These are phyloP conservation scores for Onygenales sp. DNA, from an alignment of 2,329 filamentous ascomycete species.

Conservation along the genomic window DNA sequence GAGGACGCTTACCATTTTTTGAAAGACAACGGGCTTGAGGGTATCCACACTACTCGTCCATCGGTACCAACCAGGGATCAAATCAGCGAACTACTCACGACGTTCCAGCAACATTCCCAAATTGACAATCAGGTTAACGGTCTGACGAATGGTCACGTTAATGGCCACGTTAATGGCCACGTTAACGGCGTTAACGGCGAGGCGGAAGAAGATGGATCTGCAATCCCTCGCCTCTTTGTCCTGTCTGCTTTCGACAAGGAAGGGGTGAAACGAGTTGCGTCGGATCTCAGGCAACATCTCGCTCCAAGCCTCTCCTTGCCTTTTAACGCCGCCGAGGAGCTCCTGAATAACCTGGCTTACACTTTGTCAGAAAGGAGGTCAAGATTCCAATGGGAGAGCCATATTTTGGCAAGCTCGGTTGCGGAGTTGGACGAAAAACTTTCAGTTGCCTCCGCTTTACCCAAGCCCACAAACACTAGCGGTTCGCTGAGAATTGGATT, in stretches of 20 bases:
- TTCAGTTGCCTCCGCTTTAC: background rate
- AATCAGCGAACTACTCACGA: background rate
- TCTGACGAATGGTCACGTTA: background rate
- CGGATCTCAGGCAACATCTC: slow-evolving; percentile 2
- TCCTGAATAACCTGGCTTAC: slow-evolving; percentile 6
- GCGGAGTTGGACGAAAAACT: slow-evolving; percentile 3
- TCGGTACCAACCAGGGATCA: background rate
- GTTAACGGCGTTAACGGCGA: background rate
- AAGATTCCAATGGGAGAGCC: slow-evolving; percentile 1
- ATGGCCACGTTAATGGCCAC: background rate
- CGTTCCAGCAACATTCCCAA: background rate
- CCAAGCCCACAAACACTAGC: slow-evolving; percentile 1
- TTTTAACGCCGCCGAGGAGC: background rate
- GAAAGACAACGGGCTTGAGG: background rate
- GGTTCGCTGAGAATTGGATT: slow-evolving; percentile 12
- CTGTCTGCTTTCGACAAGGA: slow-evolving; percentile 11
- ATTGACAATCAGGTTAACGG: background rate
- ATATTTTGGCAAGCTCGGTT: background rate
- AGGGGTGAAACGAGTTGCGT: slow-evolving; percentile 29
- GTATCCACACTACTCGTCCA: slow-evolving; percentile 6
- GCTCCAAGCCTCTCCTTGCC: background rate
- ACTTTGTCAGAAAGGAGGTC: slow-evolving; percentile 5
- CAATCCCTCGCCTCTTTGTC: slow-evolving; percentile 5
- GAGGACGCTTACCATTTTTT: slow-evolving; percentile 12
- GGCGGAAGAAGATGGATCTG: background rate